Evolutionary conservation across 2,329 filamentous ascomycete species (phyloP).

Genomic region (Xylariomycetidae sp.): DNA sequence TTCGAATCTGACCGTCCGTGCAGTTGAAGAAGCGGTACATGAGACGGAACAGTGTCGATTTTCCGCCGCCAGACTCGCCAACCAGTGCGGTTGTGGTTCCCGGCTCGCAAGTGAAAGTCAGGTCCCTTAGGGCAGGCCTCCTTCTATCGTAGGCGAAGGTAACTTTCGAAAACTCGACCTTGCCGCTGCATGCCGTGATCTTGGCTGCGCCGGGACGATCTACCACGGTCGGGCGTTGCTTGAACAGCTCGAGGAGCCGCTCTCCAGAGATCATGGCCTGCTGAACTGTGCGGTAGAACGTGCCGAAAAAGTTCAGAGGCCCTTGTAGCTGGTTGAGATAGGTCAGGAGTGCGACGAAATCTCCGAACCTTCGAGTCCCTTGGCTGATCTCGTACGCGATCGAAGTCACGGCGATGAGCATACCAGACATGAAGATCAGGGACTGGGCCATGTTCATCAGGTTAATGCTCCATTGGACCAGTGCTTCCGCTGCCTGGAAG

Average conservation of each 20-base stretch:
- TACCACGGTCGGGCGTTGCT: constrained; percentile 86
- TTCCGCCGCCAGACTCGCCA: constrained; percentile 92
- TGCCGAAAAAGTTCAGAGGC: constrained; percentile 82
- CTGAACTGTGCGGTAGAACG: constrained; percentile 93
- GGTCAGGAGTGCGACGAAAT: constrained; percentile 67
- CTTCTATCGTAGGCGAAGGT: constrained; percentile 85
- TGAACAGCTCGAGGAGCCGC: constrained; percentile 90
- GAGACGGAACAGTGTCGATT: constrained; percentile 92
- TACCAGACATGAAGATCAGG: constrained; percentile 70
- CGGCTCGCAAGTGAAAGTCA: constrained; percentile 79
- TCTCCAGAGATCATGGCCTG: constrained; percentile 97
- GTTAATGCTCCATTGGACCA: constrained; percentile 70
- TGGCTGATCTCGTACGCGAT: constrained; percentile 71
- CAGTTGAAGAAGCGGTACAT: constrained; percentile 96
- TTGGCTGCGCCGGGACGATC: constrained; percentile 62
- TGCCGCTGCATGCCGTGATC: constrained; percentile 66
- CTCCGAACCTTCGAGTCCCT: constrained; percentile 58
- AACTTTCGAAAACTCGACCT: constrained; percentile 82
- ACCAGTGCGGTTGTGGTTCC: constrained; percentile 95
- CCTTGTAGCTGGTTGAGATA: constrained; percentile 77
- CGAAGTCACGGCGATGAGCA: constrained; percentile 66
- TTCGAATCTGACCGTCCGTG: constrained; percentile 68
- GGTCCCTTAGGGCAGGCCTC: constrained; percentile 74
- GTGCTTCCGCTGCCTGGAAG: constrained; percentile 69
- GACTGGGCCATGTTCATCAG: constrained; percentile 78